phyloP scores from a whole-genome alignment of 441 rosid genomes.

The Gossypium davidsonii region DNA sequence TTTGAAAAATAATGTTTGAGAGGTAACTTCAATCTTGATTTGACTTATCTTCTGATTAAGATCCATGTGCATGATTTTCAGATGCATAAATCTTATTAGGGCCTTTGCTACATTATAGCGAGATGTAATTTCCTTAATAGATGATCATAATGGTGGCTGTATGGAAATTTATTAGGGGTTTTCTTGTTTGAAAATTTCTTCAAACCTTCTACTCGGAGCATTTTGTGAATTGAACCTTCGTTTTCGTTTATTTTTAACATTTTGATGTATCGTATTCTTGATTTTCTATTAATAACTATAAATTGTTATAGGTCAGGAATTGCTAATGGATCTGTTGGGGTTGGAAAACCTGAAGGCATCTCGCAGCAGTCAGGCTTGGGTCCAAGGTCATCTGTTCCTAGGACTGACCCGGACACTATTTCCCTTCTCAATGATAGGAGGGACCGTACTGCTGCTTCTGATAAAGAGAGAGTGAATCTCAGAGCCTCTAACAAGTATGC shows the following conservation, averaged over 20 bases:
- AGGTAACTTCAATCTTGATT: slow-evolving; percentile 2
- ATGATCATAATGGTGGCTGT: neutral
- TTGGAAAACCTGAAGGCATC: slow-evolving; percentile 65
- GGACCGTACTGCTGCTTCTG: slow-evolving; percentile 66
- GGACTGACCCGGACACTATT: slow-evolving; percentile 56
- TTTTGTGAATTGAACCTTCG: neutral
- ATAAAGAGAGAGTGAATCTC: slow-evolving; percentile 71
- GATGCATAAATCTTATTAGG: neutral
- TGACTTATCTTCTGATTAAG: slow-evolving; percentile 1
- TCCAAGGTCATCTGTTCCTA: slow-evolving; percentile 54
- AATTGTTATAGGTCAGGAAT: slow-evolving; percentile 60
- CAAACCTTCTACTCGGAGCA: neutral
- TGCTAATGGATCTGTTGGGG: slow-evolving; percentile 53
- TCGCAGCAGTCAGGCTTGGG: slow-evolving; percentile 58
- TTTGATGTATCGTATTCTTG: slow-evolving; percentile 5
- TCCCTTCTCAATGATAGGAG: slow-evolving; percentile 64
- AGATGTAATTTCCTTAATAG: neutral
- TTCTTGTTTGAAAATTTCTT: slow-evolving; percentile 6
- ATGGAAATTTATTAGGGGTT: slow-evolving; percentile 4
- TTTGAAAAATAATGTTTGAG: neutral
- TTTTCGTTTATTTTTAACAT: slow-evolving; percentile 8
- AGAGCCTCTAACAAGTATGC: slow-evolving; percentile 80
- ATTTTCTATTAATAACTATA: slow-evolving; percentile 13
- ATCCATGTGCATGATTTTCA: neutral
- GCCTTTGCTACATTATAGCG: neutral